phyloP scores from a whole-genome alignment of 106 monocot genomes.

The Posidonia australis region DNA sequence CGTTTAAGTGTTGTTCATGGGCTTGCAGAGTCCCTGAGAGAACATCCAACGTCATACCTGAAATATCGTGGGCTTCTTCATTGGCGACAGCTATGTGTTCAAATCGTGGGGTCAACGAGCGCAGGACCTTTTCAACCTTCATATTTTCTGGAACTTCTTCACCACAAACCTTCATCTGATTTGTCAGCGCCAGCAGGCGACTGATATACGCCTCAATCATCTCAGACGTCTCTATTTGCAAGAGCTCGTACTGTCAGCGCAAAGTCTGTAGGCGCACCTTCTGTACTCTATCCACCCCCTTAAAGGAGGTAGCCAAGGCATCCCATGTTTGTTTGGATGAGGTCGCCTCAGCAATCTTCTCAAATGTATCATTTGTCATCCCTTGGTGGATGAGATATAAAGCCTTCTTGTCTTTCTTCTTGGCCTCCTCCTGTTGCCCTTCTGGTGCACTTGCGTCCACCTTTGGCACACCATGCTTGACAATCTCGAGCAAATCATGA shows the following conservation, averaged over 20 bases:
- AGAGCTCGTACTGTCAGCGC: conserved; percentile 5
- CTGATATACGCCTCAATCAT: neutral
- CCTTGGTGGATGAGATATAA: conserved; percentile 4
- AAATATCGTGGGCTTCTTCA: conserved; percentile 12
- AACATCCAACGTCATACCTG: conserved; percentile 1
- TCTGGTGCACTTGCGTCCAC: neutral
- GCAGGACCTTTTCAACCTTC: conserved; percentile 4
- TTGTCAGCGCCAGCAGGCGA: neutral
- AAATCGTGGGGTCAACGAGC: neutral
- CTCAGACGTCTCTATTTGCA: neutral
- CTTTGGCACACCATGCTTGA: too few species aligned
- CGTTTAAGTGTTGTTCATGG: conserved; percentile 6
- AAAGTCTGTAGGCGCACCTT: neutral
- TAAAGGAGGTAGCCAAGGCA: neutral
- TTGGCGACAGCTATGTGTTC: conserved; percentile 6
- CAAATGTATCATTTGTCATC: too few species aligned
- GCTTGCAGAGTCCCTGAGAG: conserved; percentile 5
- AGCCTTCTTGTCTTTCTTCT: neutral
- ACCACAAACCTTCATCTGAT: conserved; percentile 6
- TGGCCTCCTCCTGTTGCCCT: neutral
- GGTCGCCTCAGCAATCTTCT: neutral
- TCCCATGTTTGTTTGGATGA: conserved; percentile 7
- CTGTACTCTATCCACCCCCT: neutral
- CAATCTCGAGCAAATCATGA: neutral
- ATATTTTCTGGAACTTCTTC: conserved; percentile 2